Base-by-base conservation (phyloP, 805 yeast genomes). In the Yueomyces sp. region DNA sequence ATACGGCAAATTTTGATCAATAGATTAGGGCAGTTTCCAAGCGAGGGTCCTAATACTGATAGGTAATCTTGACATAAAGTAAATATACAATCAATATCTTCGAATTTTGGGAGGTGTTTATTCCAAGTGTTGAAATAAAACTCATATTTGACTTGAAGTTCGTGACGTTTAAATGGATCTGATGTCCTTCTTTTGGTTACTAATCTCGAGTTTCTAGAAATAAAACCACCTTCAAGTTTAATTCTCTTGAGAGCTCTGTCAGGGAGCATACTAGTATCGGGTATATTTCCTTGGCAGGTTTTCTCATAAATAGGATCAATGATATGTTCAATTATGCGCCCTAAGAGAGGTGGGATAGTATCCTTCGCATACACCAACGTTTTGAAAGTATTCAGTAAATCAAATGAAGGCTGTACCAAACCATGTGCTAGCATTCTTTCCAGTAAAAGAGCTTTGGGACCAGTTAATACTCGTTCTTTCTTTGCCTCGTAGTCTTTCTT, bases 1-100 rank as follows among this genome's bases (percentile, higher is more conserved):
- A 85, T 72, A 37, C 84, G 74, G 44, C 85, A 73, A 1, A 88
- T 42, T 49, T 79, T 76, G 5, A 74, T 63, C 11, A 83, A 61
- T 2, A 85, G 58, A 2, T 56, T 52, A 2, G 77, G 54, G 52
- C 70, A 66, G 28, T 66, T 52, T 2, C 81, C 70, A 8, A 85
- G 48, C 39, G 67, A 70, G 0, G 78, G 71, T 3, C 85, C 87
- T 36, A 73, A 56, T 45, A 78, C 73, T 26, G 67, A 60, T 27
- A 85, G 52, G 28, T 76, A 64, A 41, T 72, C 70, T 39, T 70
- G 67, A 1, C 78, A 70, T n/a, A 64, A 47, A n/a, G 50, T 46
- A 39, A 76, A 57, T 2, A 85, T 60, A 19, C 19, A 19, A 30
- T 30, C 9, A 6, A 6, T 9, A 6, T 30, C 33, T 30, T 6